Base-by-base conservation (phyloP, 2,329 filamentous ascomycete genomes). In the Neoarthrinium moseri region DNA sequence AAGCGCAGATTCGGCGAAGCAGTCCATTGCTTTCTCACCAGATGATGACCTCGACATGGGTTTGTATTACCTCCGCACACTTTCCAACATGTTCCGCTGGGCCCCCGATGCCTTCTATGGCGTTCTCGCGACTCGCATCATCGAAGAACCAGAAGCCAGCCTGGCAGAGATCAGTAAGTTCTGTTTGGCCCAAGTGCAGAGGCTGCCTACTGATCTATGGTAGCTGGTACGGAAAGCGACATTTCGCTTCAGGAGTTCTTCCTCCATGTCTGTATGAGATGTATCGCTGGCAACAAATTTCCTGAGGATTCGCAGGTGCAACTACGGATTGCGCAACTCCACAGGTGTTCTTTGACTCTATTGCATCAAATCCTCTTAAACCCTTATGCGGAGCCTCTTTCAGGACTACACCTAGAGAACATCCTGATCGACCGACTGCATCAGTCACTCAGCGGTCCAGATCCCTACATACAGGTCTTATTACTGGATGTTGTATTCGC, bases 401-500 rank as follows among this genome's bases (percentile, higher is more conserved):
- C 77, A 15, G 72, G 74, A n/a, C 64, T 89, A 7, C 81, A 87
- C 45, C 71, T 95, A 8, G 89, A 95, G 58, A 72, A 81, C 17
- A 65, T 80, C 27, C 72, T 96, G 22, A 85, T 94, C 48, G 81
- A 85, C 24, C 79, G 82, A 51, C 74, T 95, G 5, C 71, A 73
- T 22, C 75, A 77, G 56, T 78, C 84, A 13, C 70, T 90, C 17
- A 65, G 74, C 29, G 74, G 77, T 5, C 69, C 80, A 2, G 87
- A 89, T 54, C 78, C 84, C 23, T 84, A 84, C 43, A 78, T 92
- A 1, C 91, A 95, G 58, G 83, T 87, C 12, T 75, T 90, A 0
- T 69, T 96, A 8, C 77, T 96, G 20, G 87, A 91, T 57, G 83
- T 89, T n/a, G 78, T 91, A 3, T 81, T 87, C 56, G 83, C 84